These are phyloP conservation scores for Bryopsis sp. DNA, from an alignment of 139 green algal genomes.

Conservation along the genomic window DNA sequence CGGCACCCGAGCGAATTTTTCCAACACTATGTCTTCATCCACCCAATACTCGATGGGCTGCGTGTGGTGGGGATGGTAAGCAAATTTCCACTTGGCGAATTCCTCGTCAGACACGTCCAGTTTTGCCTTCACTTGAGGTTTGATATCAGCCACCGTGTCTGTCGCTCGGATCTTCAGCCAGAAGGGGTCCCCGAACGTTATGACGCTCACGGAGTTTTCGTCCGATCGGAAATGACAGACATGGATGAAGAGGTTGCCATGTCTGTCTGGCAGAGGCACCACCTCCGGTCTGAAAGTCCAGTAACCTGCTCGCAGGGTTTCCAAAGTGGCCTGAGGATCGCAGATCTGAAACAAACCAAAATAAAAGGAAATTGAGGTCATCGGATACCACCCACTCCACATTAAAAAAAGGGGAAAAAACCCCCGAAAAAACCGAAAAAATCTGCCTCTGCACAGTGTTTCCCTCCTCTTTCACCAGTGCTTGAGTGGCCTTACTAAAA, in stretches of 20 bases:
- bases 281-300: slow-evolving; percentile 62
- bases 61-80: slow-evolving; percentile 39
- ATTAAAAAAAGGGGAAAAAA: too few relatives aligned
- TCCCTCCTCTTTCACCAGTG: too few relatives aligned
- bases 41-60: slow-evolving; percentile 44
- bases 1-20: slow-evolving; percentile 12
- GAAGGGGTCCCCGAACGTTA: slow-evolving; percentile 93
- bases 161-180: slow-evolving; percentile 50
- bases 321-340: slow-evolving; percentile 38
- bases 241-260: slow-evolving; percentile 38
- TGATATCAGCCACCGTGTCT: slow-evolving; percentile 69
- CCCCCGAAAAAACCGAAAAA: too few relatives aligned
- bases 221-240: slow-evolving; percentile 52
- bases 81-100: slow-evolving; percentile 74
- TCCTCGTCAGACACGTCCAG: slow-evolving; percentile 67
- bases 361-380: neutral
- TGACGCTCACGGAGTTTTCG: slow-evolving; percentile 16
- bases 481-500: slow-evolving; percentile 70
- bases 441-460: too few relatives aligned
- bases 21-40: slow-evolving; percentile 43
- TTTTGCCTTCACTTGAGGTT: slow-evolving; percentile 52
- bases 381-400: too few relatives aligned
- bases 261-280: slow-evolving; percentile 58
- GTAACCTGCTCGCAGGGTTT: slow-evolving; percentile 66
- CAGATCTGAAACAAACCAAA: slow-evolving; percentile 41